Evolutionary conservation across 768 basidiomycete genomes (phyloP).

Genomic region (Tulasnella sp.): DNA sequence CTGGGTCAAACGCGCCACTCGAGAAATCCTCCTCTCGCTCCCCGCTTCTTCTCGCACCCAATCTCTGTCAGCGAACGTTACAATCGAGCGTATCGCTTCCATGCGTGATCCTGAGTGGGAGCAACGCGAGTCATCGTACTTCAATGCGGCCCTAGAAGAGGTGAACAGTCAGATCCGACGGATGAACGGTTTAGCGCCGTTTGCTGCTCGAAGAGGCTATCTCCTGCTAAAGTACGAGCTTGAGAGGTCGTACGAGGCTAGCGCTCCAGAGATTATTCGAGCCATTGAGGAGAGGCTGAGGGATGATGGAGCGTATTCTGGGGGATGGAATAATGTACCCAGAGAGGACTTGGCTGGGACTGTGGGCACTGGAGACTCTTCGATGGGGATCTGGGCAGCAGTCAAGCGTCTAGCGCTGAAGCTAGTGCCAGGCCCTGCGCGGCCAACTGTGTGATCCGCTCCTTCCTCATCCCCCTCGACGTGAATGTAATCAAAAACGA

Average conservation of each 20-base stretch:
- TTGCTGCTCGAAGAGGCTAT: constrained; percentile 56
- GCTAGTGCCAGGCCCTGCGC: constrained; percentile 6
- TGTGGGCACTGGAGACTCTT: neutral
- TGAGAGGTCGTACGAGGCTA: constrained; percentile 38
- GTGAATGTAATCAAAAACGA: no score
- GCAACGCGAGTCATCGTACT: constrained; percentile 51
- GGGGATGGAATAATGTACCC: neutral
- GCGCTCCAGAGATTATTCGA: constrained; percentile 41
- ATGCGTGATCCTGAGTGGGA: constrained; percentile 64
- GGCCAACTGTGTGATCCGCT: no score
- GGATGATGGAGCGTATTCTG: neutral
- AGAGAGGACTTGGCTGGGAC: neutral
- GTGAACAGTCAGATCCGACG: constrained; percentile 65
- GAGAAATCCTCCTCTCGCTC: constrained; percentile 41
- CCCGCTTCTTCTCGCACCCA: constrained; percentile 31
- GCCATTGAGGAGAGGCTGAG: constrained; percentile 28
- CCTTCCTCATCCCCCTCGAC: no score
- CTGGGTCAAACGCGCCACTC: constrained; percentile 65
- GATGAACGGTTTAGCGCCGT: constrained; percentile 73
- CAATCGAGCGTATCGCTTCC: constrained; percentile 29
- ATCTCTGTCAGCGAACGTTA: constrained; percentile 21
- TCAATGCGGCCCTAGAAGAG: constrained; percentile 55
- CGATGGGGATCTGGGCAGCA: neutral
- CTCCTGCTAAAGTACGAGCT: constrained; percentile 49
- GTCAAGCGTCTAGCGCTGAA: constrained; percentile 1